phyloP scores from a whole-genome alignment of 257 asterid genomes.

The Solanum neorickii region DNA sequence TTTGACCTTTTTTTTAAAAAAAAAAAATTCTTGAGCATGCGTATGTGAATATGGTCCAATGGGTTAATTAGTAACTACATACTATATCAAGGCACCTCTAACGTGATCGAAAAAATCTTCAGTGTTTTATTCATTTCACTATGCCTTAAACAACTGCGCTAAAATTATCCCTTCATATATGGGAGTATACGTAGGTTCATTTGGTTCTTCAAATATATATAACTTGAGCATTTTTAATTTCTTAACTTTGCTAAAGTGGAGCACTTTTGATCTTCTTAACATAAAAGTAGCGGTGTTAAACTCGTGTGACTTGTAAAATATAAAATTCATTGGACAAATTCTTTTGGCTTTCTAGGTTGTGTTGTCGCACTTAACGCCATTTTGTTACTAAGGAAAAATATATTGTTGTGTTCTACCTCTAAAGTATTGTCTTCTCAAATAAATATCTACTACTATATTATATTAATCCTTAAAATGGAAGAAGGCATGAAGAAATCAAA shows the following conservation, averaged over 20 bases:
- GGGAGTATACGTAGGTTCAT: background rate
- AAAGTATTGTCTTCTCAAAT: background rate
- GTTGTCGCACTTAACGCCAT: background rate
- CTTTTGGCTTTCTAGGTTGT: background rate
- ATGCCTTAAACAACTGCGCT: background rate
- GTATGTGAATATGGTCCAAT: background rate
- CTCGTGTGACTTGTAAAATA: background rate
- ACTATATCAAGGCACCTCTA: background rate
- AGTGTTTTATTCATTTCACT: background rate
- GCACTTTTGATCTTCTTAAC: background rate
- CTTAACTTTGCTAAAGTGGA: background rate
- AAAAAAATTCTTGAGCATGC: background rate
- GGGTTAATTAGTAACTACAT: background rate
- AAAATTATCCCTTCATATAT: background rate
- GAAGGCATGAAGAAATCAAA: background rate
- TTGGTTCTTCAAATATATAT: background rate
- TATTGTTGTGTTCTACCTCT: too few species aligned
- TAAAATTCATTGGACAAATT: background rate
- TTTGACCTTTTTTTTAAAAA: conserved; percentile 1
- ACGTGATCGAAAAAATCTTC: too few species aligned
- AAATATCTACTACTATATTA: background rate
- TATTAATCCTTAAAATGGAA: background rate
- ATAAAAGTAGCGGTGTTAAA: background rate
- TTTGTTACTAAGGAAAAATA: background rate
- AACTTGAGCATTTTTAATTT: background rate